phyloP scores from a whole-genome alignment of 495 filamentous ascomycete genomes.

The Lentithecium fluviatile region DNA sequence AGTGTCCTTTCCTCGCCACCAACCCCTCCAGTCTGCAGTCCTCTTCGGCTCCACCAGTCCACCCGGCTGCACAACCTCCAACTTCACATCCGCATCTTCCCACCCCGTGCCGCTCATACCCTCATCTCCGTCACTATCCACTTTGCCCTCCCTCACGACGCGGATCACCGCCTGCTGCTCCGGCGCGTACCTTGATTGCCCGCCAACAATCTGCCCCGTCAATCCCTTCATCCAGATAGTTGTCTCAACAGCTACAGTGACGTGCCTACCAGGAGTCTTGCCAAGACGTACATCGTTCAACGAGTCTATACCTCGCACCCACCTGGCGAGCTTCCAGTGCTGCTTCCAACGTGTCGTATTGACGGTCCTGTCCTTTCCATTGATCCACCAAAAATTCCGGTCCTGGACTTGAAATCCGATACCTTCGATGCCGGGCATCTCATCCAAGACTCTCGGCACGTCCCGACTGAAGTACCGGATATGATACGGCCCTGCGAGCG shows the following conservation, averaged over 20 bases:
- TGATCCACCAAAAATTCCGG: too few relatives aligned
- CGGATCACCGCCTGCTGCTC: not conserved
- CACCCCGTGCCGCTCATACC: too few relatives aligned
- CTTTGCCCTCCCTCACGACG: not conserved
- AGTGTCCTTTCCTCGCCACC: not conserved
- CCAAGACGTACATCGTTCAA: too few relatives aligned
- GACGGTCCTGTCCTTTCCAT: too few relatives aligned
- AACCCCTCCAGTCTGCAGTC: not conserved
- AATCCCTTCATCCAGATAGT: not conserved
- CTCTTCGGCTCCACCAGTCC: not conserved
- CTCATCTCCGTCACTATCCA: not conserved
- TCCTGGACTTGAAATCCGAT: not conserved
- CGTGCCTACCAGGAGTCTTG: not conserved
- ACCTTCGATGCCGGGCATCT: not conserved
- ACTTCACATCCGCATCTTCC: not conserved
- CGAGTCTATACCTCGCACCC: too few relatives aligned
- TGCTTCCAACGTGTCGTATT: too few relatives aligned
- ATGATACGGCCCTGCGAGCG: not conserved
- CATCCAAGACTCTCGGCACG: not conserved
- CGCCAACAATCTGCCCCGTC: not conserved
- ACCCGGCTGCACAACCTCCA: not conserved
- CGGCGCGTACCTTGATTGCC: not conserved
- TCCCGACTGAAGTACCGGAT: not conserved
- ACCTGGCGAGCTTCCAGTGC: too few relatives aligned
- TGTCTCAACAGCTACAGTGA: not conserved